phyloP scores from a whole-genome alignment of 2,329 filamentous ascomycete species.

The Torrubiella hemipterigena region DNA sequence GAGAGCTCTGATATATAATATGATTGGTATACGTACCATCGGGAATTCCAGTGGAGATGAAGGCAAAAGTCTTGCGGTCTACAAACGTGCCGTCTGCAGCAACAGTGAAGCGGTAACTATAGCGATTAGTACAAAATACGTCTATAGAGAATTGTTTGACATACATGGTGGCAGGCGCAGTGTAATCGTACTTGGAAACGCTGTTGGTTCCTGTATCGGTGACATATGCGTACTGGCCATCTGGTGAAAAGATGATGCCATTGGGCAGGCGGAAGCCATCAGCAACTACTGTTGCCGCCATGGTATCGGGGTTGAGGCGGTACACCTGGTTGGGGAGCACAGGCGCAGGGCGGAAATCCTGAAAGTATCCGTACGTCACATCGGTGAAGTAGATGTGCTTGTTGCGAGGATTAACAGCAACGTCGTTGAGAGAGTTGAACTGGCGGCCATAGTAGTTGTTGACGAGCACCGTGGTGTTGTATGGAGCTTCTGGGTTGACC shows the following conservation, averaged over 20 bases:
- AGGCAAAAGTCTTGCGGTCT: constrained; percentile 44
- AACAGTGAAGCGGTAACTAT: constrained; percentile 34
- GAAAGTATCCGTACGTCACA: constrained; percentile 44
- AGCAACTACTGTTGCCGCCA: constrained; percentile 40
- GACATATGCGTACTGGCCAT: constrained; percentile 39
- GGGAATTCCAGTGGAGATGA: constrained; percentile 37
- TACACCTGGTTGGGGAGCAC: constrained; percentile 47
- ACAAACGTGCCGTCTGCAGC: constrained; percentile 30
- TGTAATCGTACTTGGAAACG: constrained; percentile 27
- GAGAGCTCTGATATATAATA: background rate
- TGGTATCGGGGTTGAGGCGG: constrained; percentile 36
- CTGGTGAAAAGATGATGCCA: constrained; percentile 43
- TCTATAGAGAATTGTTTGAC: constrained; percentile 10
- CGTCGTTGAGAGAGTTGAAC: constrained; percentile 50
- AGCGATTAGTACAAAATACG: background rate
- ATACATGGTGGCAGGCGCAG: constrained; percentile 34
- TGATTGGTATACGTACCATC: constrained; percentile 33
- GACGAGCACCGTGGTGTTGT: constrained; percentile 25
- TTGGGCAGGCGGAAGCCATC: constrained; percentile 46
- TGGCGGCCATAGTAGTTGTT: constrained; percentile 48
- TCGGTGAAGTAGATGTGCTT: constrained; percentile 56
- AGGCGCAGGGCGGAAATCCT: constrained; percentile 42
- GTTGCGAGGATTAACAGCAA: constrained; percentile 37
- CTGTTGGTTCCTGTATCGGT: constrained; percentile 42
- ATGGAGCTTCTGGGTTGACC: constrained; percentile 17